A percentile compares a stretch with the other conserved stretches of the same genome.
phyloP scores from a whole-genome alignment of 2,329 filamentous ascomycete species.

The Apiospora hydei region DNA sequence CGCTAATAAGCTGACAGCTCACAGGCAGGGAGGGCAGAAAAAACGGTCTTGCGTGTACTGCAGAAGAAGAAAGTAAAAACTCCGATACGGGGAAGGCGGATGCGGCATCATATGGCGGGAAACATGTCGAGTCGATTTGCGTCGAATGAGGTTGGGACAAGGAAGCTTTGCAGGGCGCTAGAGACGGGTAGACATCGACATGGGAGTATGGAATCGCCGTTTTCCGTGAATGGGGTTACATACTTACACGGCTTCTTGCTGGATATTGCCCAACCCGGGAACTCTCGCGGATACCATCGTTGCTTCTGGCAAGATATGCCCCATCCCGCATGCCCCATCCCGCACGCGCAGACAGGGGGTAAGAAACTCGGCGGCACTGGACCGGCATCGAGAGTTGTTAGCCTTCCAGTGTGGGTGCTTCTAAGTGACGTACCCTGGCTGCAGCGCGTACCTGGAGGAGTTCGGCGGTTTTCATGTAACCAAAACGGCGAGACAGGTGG shows the following conservation, averaged over 20 bases:
- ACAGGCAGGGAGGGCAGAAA: background rate
- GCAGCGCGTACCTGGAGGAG: background rate
- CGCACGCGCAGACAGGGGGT: background rate
- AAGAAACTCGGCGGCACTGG: background rate
- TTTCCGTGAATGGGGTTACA: constrained; percentile 2
- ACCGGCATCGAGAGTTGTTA: background rate
- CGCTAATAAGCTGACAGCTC: background rate
- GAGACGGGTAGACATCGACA: constrained; percentile 2
- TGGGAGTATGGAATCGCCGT: constrained; percentile 13
- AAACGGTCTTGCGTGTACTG: background rate
- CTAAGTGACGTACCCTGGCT: background rate
- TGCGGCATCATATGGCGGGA: background rate
- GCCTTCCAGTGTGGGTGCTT: background rate
- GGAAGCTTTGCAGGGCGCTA: constrained; percentile 1
- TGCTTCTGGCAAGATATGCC: background rate
- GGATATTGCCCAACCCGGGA: background rate
- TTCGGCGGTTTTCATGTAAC: background rate
- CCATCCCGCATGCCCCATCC: constrained; percentile 14
- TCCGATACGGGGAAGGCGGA: constrained; percentile 1
- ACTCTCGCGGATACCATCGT: background rate
- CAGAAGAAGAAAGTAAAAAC: background rate
- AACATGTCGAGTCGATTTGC: background rate
- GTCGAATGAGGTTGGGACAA: constrained; percentile 15
- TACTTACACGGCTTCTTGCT: background rate
- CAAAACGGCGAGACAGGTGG: constrained; percentile 1